Evolutionary conservation across 805 yeast genomes (phyloP).

Genomic region (Metschnikowia borealis): DNA sequence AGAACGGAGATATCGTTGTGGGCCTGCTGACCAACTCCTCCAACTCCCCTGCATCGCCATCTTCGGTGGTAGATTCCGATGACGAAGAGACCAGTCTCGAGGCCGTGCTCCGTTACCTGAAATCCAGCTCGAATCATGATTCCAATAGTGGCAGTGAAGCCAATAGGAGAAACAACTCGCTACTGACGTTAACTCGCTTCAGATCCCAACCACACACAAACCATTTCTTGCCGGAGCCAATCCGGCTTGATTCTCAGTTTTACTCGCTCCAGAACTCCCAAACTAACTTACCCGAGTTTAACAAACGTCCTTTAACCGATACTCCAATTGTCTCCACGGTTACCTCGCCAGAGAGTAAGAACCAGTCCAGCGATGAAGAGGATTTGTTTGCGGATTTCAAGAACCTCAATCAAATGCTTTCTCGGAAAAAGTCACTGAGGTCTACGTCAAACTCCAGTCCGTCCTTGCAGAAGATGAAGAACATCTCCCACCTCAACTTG

Average conservation of each 20-base stretch:
- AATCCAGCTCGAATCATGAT: background rate
- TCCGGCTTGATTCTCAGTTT: slow-evolving; percentile 12
- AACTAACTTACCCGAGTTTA: slow-evolving; percentile 49
- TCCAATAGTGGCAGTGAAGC: background rate
- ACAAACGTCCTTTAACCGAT: slow-evolving; percentile 69
- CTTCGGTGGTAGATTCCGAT: slow-evolving; percentile 13
- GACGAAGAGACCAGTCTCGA: slow-evolving; percentile 10
- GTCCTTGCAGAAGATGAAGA: slow-evolving; percentile 26
- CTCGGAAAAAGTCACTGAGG: background rate
- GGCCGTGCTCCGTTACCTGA: background rate
- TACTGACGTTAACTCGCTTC: slow-evolving; percentile 14
- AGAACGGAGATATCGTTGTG: slow-evolving; percentile 15
- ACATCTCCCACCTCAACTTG: slow-evolving; percentile 39
- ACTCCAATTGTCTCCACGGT: slow-evolving; percentile 62
- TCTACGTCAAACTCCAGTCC: background rate
- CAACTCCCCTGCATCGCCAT: slow-evolving; percentile 9
- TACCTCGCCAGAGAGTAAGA: slow-evolving; percentile 47
- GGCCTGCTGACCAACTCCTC: slow-evolving; percentile 14
- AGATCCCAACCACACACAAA: slow-evolving; percentile 16
- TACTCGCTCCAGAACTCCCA: slow-evolving; percentile 13
- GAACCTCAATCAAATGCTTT: slow-evolving; percentile 8
- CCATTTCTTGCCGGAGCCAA: slow-evolving; percentile 14
- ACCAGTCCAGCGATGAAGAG: slow-evolving; percentile 31
- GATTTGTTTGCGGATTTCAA: slow-evolving; percentile 9
- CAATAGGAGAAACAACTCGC: slow-evolving; percentile 2